Conservation (phyloP, 2,329 filamentous ascomycete genomes). For the Grosmannia serpens region DNA sequence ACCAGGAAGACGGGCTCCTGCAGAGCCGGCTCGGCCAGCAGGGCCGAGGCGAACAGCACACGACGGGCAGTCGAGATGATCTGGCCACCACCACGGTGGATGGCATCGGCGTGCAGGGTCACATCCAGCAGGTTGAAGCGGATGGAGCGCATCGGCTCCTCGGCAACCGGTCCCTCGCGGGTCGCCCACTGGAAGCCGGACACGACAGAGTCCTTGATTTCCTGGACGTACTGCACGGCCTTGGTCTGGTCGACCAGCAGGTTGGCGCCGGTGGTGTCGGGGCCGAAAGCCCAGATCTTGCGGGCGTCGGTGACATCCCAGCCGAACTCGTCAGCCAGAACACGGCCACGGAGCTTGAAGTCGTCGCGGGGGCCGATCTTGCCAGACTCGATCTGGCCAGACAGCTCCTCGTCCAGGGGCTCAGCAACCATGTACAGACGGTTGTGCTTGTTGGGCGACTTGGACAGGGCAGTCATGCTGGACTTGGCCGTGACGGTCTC, state of each 20-base stretch:
- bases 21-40: constrained; percentile 83
- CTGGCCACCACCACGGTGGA: constrained; percentile 98
- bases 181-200: constrained; percentile 99
- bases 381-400: constrained; percentile 79
- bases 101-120: constrained; percentile 97
- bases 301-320: constrained; percentile 99
- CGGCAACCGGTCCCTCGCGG: constrained; percentile 91
- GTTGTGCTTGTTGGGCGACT: constrained; percentile 99
- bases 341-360: constrained; percentile 95
- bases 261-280: constrained; percentile 96
- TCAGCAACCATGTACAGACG: constrained; percentile 93
- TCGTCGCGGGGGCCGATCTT: constrained; percentile 94
- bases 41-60: constrained; percentile 87
- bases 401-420: constrained; percentile 85
- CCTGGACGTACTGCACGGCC: constrained; percentile 98
- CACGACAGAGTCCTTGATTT: constrained; percentile 99
- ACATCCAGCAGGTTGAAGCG: constrained; percentile 99
- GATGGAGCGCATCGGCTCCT: constrained; percentile 94
- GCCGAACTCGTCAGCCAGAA: constrained; percentile 91
- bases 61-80: constrained; percentile 96
- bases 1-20: constrained; percentile 98
- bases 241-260: constrained; percentile 99
- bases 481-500: constrained; percentile 81
- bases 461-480: constrained; percentile 93
- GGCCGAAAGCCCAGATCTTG: constrained; percentile 99